These are phyloP conservation scores for Blastocystis sp. DNA, from an alignment of 352 stramenopile genomes.

Conservation along the genomic window DNA sequence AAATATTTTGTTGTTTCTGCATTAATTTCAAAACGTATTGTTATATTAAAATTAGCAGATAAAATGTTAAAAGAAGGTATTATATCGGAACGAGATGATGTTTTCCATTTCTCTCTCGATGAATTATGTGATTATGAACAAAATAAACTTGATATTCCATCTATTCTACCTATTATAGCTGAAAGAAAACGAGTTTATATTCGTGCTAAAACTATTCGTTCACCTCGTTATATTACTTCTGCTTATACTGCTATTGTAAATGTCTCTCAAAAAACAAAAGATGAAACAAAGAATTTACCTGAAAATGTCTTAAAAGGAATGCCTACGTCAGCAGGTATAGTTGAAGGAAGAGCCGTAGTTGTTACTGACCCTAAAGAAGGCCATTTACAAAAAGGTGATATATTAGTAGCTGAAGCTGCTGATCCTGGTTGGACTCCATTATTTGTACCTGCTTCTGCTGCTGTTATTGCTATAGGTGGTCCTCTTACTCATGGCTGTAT, in stretches of 20 bases:
- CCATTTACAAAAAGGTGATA: slow-evolving; percentile 34
- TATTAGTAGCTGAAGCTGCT: slow-evolving; percentile 26
- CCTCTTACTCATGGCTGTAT: slow-evolving; percentile 40
- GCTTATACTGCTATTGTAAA: slow-evolving; percentile 9
- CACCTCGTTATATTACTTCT: slow-evolving; percentile 2
- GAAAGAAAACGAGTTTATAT: no score
- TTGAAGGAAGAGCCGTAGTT: slow-evolving; percentile 18
- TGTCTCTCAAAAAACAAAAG: neutral
- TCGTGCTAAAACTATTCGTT: no score
- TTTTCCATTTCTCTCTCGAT: no score
- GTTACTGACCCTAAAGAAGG: neutral
- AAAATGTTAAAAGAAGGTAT: no score
- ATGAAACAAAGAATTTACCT: neutral
- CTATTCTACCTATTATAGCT: no score
- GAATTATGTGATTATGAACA: no score
- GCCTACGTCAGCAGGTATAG: slow-evolving; percentile 1
- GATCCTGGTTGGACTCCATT: slow-evolving; percentile 41
- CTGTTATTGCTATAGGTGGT: slow-evolving; percentile 40
- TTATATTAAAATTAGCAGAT: neutral
- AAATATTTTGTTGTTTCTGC: slow-evolving; percentile 11
- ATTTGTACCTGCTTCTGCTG: slow-evolving; percentile 25
- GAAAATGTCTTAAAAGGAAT: neutral
- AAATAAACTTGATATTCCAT: no score
- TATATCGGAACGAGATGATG: no score
- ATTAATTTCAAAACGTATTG: neutral